These are phyloP conservation scores for Lipomyces orientalis DNA, from an alignment of 805 yeast genomes.

Conservation along the genomic window DNA sequence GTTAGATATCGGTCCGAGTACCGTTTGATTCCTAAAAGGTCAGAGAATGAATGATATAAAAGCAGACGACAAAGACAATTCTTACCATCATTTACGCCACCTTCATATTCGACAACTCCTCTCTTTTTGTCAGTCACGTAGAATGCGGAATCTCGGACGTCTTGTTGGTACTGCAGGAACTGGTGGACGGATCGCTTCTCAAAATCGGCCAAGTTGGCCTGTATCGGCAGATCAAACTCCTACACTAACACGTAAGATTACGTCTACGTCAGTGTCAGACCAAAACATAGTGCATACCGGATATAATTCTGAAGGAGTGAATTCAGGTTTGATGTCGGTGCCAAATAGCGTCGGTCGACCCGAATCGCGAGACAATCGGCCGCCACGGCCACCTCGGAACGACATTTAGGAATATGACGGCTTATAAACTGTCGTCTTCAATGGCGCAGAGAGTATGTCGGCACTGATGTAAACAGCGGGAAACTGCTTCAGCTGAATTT, in stretches of 20 bases:
- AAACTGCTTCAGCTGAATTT: background rate
- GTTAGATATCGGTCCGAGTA: slow-evolving; percentile 38
- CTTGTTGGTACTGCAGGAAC: slow-evolving; percentile 34
- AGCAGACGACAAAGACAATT: background rate
- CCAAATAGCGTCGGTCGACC: slow-evolving; percentile 31
- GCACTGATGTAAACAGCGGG: background rate
- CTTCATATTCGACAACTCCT: slow-evolving; percentile 33
- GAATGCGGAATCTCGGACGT: slow-evolving; percentile 38
- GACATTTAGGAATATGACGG: slow-evolving; percentile 18
- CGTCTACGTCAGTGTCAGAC: background rate
- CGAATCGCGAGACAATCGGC: slow-evolving; percentile 19
- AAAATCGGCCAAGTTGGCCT: slow-evolving; percentile 29
- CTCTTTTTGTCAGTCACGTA: slow-evolving; percentile 30
- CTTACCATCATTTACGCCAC: slow-evolving; percentile 34
- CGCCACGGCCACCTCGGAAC: slow-evolving; percentile 35
- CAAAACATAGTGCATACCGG: slow-evolving; percentile 23
- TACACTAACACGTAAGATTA: background rate
- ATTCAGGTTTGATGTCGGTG: slow-evolving; percentile 33
- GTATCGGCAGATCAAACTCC: slow-evolving; percentile 32
- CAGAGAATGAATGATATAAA: background rate
- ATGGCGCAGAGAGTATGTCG: background rate
- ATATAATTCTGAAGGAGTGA: slow-evolving; percentile 33
- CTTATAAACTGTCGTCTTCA: background rate
- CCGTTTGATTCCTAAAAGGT: slow-evolving; percentile 34
- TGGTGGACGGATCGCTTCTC: slow-evolving; percentile 32